A percentile compares a stretch with the other conserved stretches of the same genome.
Evolutionary conservation across 148 eudicot genomes (phyloP).

Genomic region (Amaranthus hypochondriacus): DNA sequence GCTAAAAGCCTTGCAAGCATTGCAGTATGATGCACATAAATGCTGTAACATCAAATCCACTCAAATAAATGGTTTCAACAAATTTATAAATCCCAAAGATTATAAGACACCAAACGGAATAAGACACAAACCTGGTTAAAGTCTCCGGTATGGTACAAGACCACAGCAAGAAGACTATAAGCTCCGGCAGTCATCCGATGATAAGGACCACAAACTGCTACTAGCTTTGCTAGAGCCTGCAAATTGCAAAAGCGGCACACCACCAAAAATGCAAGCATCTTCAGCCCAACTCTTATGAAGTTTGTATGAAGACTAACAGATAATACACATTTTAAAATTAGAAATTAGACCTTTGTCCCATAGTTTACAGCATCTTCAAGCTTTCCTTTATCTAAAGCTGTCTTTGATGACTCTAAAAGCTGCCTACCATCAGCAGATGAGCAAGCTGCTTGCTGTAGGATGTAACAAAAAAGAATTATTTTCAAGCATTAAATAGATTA

Average conservation of each 20-base stretch:
- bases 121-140: conserved; percentile 78
- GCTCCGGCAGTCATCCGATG: conserved; percentile 99
- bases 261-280: not conserved
- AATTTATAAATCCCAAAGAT: not conserved
- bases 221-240: conserved; percentile 97
- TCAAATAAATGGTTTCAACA: not conserved
- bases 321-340: not conserved
- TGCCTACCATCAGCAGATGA: conserved; percentile 99
- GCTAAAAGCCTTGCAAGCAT: not conserved
- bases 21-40: not conserved
- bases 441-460: conserved; percentile 97
- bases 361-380: conserved; percentile 99
- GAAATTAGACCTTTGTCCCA: conserved; percentile 83
- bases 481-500: conserved; percentile 12
- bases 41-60: conserved; percentile 1
- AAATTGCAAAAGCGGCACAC: conserved; percentile 34
- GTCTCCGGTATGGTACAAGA: conserved; percentile 97
- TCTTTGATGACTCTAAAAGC: conserved; percentile 94
- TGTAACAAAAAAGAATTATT: conserved; percentile 12
- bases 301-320: not conserved
- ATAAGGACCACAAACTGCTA: conserved; percentile 99
- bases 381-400: conserved; percentile 98
- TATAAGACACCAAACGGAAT: not conserved
- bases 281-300: not conserved
- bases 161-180: conserved; percentile 98